Conservation (phyloP, 2,329 filamentous ascomycete genomes). For the Pseudocercospora pini-densiflorae region DNA sequence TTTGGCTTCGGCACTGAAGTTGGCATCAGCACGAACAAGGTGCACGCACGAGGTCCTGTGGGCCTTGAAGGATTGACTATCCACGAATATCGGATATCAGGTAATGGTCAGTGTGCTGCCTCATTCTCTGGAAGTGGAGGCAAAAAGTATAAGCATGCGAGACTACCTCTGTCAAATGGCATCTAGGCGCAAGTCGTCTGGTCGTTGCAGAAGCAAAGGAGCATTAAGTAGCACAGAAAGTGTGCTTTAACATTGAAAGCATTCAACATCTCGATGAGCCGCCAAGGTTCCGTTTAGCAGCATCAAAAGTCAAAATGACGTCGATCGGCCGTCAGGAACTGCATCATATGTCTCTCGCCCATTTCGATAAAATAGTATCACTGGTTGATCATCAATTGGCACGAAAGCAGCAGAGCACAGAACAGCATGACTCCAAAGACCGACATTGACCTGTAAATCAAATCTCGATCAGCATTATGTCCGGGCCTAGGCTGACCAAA, state of each 20-base stretch:
- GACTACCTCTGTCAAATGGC: conserved; percentile 42
- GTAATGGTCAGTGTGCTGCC: conserved; percentile 78
- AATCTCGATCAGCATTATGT: not conserved
- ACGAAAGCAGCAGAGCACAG: not conserved
- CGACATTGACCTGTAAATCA: conserved; percentile 11
- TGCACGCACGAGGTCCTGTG: conserved; percentile 90
- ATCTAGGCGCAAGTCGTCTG: not conserved
- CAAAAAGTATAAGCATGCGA: conserved; percentile 62
- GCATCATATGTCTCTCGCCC: not conserved
- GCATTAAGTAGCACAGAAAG: not conserved
- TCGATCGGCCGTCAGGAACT: not conserved
- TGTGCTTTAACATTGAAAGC: not conserved
- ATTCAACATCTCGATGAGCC: not conserved
- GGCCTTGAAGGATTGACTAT: conserved; percentile 94
- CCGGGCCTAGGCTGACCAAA: not conserved
- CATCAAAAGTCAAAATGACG: not conserved
- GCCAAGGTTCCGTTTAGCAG: not conserved
- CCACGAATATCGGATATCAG: conserved; percentile 92
- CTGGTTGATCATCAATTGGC: not conserved
- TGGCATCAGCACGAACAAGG: conserved; percentile 98
- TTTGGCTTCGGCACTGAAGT: conserved; percentile 99
- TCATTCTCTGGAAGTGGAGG: conserved; percentile 66
- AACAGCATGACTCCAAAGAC: conserved; percentile 8
- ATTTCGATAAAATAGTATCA: not conserved
- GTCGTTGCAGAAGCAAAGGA: not conserved